Percentiles rank a stretch among this genome's conserved stretches.
Conservation (phyloP, 805 yeast genomes). For the Tanozyma kutaoensis region DNA sequence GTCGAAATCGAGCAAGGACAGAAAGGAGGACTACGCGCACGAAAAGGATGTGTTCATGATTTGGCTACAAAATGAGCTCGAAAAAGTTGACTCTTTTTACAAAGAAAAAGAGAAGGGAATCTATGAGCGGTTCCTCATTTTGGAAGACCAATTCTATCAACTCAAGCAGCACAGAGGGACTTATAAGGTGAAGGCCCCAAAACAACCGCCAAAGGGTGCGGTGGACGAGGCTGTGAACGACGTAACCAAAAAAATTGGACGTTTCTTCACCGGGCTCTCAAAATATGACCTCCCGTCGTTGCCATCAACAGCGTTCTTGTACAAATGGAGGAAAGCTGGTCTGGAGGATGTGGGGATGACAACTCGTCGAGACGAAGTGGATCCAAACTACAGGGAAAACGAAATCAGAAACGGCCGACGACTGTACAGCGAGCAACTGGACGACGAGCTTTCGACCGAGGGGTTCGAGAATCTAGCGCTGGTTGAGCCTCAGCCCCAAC, state of each 20-base stretch:
- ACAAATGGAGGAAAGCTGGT: conserved; percentile 4
- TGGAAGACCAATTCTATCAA: conserved; percentile 60
- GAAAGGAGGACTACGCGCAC: conserved; percentile 7
- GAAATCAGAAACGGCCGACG: conserved; percentile 21
- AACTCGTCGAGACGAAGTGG: conserved; percentile 8
- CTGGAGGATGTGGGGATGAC: conserved; percentile 2
- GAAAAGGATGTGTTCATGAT: conserved; percentile 35
- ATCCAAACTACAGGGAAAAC: conserved; percentile 22
- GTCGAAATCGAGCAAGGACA: conserved; percentile 7
- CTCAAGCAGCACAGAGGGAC: conserved; percentile 38
- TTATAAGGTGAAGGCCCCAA: conserved; percentile 20
- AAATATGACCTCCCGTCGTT: conserved; percentile 27
- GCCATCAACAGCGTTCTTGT: conserved; percentile 21
- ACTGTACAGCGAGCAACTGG: conserved; percentile 4
- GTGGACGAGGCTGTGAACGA: no score
- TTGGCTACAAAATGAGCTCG: conserved; percentile 56
- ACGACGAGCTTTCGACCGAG: conserved; percentile 5
- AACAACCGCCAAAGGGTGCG: no score
- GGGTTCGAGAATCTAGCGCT: no score
- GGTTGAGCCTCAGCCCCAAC: no score
- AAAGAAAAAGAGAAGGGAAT: conserved; percentile 46
- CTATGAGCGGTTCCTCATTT: conserved; percentile 40
- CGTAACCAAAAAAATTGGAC: conserved; percentile 1
- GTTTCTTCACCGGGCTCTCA: conserved; percentile 10
- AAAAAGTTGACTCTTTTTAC: conserved; percentile 50